A percentile compares a stretch with the other conserved stretches of the same genome.
Evolutionary conservation across 2,329 filamentous ascomycete species (phyloP).

Genomic region (Ophiosphaerella narmari): DNA sequence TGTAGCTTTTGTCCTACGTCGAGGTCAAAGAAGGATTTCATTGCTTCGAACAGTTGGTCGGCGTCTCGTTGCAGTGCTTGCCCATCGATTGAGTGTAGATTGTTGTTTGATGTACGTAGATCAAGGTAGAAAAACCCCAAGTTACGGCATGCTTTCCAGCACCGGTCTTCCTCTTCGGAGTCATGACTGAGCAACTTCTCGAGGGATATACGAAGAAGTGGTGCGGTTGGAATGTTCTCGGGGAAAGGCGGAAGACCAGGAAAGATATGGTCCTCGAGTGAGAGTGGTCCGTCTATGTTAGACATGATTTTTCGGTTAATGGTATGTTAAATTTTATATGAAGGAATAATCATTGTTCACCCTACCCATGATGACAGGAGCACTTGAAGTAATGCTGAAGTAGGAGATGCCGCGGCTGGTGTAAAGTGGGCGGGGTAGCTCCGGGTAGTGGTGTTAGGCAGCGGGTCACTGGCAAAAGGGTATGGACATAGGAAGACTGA

Average conservation of each 20-base stretch:
- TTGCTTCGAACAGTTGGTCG: constrained; percentile 53
- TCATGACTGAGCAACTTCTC: constrained; percentile 45
- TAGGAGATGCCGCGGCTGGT: constrained; percentile 1
- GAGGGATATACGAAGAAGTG: constrained; percentile 49
- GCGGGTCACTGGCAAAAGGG: background rate
- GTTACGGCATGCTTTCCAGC: constrained; percentile 51
- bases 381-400: background rate
- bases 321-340: background rate
- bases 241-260: constrained; percentile 50
- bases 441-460: constrained; percentile 1
- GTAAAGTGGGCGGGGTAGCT: constrained; percentile 21
- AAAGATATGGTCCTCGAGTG: constrained; percentile 23
- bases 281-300: constrained; percentile 24
- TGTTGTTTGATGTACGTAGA: constrained; percentile 33
- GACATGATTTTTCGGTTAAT: constrained; percentile 16
- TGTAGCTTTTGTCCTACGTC: constrained; percentile 57
- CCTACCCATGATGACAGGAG: too few species aligned
- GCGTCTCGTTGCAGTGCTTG: constrained; percentile 50
- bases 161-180: constrained; percentile 40
- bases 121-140: constrained; percentile 64
- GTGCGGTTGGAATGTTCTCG: constrained; percentile 46
- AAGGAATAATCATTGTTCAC: too few species aligned
- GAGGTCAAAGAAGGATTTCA: constrained; percentile 54
- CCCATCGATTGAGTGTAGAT: constrained; percentile 33
- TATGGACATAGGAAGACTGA: background rate